A percentile compares a stretch with the other conserved stretches of the same genome.
phyloP scores from a whole-genome alignment of 257 asterid genomes.

The Schizonepeta tenuifolia region DNA sequence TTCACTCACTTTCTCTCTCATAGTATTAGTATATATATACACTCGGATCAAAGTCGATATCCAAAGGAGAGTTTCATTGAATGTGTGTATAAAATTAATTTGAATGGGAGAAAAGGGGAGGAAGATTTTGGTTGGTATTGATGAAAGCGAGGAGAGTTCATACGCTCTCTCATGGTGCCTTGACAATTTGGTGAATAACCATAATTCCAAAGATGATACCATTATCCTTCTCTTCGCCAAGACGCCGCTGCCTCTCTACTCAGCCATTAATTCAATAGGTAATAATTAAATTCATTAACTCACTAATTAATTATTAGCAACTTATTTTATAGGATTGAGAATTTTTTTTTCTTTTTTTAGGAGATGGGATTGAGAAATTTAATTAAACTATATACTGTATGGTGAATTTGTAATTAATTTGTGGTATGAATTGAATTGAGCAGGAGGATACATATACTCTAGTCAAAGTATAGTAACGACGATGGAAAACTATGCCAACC shows the following conservation, averaged over 20 bases:
- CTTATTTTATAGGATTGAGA: too few relatives aligned
- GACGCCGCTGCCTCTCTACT: slow-evolving; percentile 47
- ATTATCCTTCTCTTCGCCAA: slow-evolving; percentile 60
- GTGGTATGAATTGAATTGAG: too few relatives aligned
- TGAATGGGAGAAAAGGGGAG: slow-evolving; percentile 42
- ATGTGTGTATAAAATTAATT: too few relatives aligned
- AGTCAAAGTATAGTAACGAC: slow-evolving; percentile 41
- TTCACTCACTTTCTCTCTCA: too few relatives aligned
- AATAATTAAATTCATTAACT: not conserved
- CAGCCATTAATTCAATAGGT: slow-evolving; percentile 65
- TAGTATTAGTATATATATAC: too few relatives aligned
- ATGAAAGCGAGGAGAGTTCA: slow-evolving; percentile 70
- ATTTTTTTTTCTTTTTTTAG: too few relatives aligned
- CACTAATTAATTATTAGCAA: too few relatives aligned
- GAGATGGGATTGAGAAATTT: too few relatives aligned
- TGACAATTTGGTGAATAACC: slow-evolving; percentile 37
- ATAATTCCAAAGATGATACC: slow-evolving; percentile 50
- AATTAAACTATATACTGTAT: too few relatives aligned
- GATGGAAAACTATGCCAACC: slow-evolving; percentile 55
- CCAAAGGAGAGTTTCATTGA: too few relatives aligned
- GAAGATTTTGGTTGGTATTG: slow-evolving; percentile 69
- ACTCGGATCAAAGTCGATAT: too few relatives aligned
- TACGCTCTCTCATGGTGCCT: slow-evolving; percentile 80
- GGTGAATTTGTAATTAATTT: not conserved
- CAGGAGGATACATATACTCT: slow-evolving; percentile 69